A percentile compares a stretch with the other conserved stretches of the same genome.
These are phyloP conservation scores for Byssochlamys sp. DNA, from an alignment of 2,329 filamentous ascomycete genomes.

Conservation along the genomic window DNA sequence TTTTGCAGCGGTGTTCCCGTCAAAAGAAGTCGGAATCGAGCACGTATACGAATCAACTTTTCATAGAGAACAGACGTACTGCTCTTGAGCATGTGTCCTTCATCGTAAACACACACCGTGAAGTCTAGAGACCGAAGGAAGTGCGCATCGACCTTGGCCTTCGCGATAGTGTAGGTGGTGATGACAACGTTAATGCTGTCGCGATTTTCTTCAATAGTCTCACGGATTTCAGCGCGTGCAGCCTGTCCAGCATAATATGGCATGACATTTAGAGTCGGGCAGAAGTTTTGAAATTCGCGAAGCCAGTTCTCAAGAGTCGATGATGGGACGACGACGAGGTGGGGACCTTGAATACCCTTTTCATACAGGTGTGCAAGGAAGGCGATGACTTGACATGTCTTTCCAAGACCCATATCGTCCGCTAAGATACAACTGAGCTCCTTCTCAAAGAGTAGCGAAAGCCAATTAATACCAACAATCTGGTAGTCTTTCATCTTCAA, in stretches of 20 bases:
- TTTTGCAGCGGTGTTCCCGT: slow-evolving; percentile 92
- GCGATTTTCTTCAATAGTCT: slow-evolving; percentile 55
- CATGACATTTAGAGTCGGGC: slow-evolving; percentile 61
- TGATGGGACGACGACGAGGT: slow-evolving; percentile 81
- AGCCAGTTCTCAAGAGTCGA: slow-evolving; percentile 96
- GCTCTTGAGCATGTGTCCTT: slow-evolving; percentile 90
- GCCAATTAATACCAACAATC: slow-evolving; percentile 88
- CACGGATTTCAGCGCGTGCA: slow-evolving; percentile 58
- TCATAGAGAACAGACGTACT: slow-evolving; percentile 71
- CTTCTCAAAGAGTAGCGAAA: slow-evolving; percentile 70
- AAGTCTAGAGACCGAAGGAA: slow-evolving; percentile 55
- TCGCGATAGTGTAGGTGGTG: slow-evolving; percentile 62
- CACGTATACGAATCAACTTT: slow-evolving; percentile 65
- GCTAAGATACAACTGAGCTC: slow-evolving; percentile 81
- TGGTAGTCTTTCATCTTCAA: slow-evolving; percentile 86
- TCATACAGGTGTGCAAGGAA: slow-evolving; percentile 77
- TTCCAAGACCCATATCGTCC: slow-evolving; percentile 91
- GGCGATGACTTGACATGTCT: slow-evolving; percentile 92
- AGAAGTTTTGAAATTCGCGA: slow-evolving; percentile 78
- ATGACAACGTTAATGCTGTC: slow-evolving; percentile 60
- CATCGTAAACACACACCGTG: slow-evolving; percentile 67
- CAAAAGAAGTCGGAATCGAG: slow-evolving; percentile 75
- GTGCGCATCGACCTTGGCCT: slow-evolving; percentile 50
- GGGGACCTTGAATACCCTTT: slow-evolving; percentile 56
- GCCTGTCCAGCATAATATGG: slow-evolving; percentile 63